Conservation (phyloP, 225 moss, liverwort and hornwort genomes). For the Straminergon stramineum region DNA sequence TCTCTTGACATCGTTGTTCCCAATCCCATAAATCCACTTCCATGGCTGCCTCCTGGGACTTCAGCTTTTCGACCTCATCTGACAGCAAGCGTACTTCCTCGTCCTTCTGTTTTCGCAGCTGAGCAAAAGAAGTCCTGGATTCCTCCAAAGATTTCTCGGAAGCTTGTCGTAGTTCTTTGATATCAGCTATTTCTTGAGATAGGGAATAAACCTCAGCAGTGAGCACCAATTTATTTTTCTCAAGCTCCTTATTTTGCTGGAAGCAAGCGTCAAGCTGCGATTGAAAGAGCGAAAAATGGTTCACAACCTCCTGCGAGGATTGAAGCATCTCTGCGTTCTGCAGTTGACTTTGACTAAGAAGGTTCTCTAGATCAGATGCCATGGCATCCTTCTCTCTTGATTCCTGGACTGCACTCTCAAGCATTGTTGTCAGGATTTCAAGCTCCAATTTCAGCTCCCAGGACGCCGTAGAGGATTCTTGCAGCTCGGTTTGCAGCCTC, state of each 20-base stretch:
- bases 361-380: constrained; percentile 27
- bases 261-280: constrained; percentile 38
- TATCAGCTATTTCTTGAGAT: constrained; percentile 7
- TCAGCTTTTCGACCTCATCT: constrained; percentile 9
- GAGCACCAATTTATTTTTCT: constrained; percentile 24
- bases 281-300: constrained; percentile 42
- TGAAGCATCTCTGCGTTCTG: constrained; percentile 51
- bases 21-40: constrained; percentile 32
- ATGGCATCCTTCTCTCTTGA: constrained; percentile 34
- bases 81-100: constrained; percentile 8
- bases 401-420: constrained; percentile 29
- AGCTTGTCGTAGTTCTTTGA: constrained; percentile 6
- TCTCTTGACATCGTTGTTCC: constrained; percentile 34
- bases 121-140: neutral
- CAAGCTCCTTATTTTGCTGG: constrained; percentile 26
- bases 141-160: constrained; percentile 10
- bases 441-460: constrained; percentile 19
- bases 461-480: neutral
- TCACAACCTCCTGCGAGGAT: constrained; percentile 49
- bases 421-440: constrained; percentile 29
- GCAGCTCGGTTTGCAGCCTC: constrained; percentile 12
- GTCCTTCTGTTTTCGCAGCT: constrained; percentile 15
- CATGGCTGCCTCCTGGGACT: constrained; percentile 17
- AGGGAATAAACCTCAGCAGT: constrained; percentile 21
- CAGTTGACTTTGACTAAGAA: constrained; percentile 37